Evolutionary conservation across 1,284 basidiomycete species (phyloP).

Genomic region (Bondarzewia mesenterica): DNA sequence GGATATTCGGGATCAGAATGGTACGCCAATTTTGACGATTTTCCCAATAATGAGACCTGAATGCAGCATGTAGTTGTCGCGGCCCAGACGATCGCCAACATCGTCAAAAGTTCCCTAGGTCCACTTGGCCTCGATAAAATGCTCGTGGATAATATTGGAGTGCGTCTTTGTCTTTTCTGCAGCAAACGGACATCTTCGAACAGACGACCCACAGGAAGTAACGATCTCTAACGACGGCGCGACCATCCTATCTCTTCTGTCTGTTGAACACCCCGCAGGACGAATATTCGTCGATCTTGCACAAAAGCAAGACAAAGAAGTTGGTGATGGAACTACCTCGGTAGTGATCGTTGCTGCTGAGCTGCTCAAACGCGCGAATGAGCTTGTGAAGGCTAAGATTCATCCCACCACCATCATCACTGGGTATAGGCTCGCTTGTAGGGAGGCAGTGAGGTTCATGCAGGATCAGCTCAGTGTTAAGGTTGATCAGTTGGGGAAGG

Average conservation of each 20-base stretch:
- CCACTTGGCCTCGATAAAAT: slow-evolving; percentile 96
- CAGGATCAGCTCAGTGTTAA: slow-evolving; percentile 96
- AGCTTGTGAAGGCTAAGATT: slow-evolving; percentile 97
- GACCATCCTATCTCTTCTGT: slow-evolving; percentile 89
- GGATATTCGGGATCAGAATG: slow-evolving; percentile 96
- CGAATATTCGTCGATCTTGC: slow-evolving; percentile 97
- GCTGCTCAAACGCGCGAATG: slow-evolving; percentile 91
- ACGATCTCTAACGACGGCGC: slow-evolving; percentile 99
- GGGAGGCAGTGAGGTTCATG: slow-evolving; percentile 97
- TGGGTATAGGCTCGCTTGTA: slow-evolving; percentile 94
- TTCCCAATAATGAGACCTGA: background rate
- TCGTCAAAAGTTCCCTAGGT: slow-evolving; percentile 94
- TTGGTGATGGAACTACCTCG: slow-evolving; percentile 98
- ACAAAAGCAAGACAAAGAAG: slow-evolving; percentile 99
- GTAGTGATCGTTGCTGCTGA: slow-evolving; percentile 98
- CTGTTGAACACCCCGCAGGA: slow-evolving; percentile 92
- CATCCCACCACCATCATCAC: slow-evolving; percentile 99
- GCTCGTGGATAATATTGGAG: slow-evolving; percentile 98
- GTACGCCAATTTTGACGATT: slow-evolving; percentile 33
- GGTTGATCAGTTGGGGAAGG: slow-evolving; percentile 86
- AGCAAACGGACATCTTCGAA: background rate
- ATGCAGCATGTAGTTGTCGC: slow-evolving; percentile 65
- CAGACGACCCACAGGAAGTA: slow-evolving; percentile 68
- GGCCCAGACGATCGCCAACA: slow-evolving; percentile 94
- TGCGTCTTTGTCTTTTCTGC: slow-evolving; percentile 29